These are phyloP conservation scores for Asterella californica DNA, from an alignment of 225 moss, liverwort and hornwort genomes.

Conservation along the genomic window DNA sequence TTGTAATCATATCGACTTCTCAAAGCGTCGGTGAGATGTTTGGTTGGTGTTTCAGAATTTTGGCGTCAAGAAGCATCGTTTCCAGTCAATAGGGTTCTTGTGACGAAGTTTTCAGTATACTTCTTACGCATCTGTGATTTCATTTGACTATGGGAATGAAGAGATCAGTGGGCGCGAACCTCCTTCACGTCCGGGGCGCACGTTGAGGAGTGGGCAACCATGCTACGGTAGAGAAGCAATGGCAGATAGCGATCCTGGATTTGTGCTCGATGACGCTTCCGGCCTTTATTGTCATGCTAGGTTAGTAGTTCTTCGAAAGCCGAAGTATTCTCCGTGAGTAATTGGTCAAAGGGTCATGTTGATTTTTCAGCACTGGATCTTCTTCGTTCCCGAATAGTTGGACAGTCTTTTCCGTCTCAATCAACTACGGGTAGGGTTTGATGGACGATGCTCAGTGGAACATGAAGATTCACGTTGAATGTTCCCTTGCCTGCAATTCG, in stretches of 20 bases:
- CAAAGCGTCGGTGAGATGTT: neutral
- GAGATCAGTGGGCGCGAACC: neutral
- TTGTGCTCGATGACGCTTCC: constrained; percentile 40
- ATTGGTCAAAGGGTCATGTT: neutral
- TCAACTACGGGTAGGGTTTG: too few species aligned
- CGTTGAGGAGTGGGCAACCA: constrained; percentile 4
- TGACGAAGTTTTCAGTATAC: neutral
- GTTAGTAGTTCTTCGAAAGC: constrained; percentile 14
- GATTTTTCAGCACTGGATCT: neutral
- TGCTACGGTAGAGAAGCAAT: constrained; percentile 30
- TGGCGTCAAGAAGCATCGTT: neutral
- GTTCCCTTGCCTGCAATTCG: neutral
- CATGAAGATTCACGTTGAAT: neutral
- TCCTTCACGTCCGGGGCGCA: neutral
- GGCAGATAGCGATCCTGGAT: constrained; percentile 38
- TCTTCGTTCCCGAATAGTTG: neutral
- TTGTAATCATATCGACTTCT: neutral
- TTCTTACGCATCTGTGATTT: neutral
- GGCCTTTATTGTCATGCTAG: constrained; percentile 48
- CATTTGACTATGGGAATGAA: neutral
- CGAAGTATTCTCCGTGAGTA: neutral
- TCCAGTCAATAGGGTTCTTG: neutral
- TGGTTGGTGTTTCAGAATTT: neutral
- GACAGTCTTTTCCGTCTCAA: neutral
- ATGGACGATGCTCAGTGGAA: neutral